Base-by-base conservation (phyloP, 352 stramenopile species). In the Phytopythium sindhum region DNA sequence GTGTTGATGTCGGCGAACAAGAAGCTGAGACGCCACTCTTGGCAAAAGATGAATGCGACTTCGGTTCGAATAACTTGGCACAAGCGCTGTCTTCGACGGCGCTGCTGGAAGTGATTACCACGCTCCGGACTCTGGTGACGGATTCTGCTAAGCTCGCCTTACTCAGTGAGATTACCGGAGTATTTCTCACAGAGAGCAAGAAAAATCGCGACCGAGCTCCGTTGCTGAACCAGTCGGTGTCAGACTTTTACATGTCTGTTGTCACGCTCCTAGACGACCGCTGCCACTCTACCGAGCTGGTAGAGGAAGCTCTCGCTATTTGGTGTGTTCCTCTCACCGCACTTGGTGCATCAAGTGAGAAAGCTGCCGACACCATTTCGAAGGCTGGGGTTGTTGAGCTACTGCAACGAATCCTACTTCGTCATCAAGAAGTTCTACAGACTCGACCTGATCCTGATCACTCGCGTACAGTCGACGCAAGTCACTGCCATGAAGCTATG, bases 231-330 rank as follows among this genome's bases (percentile, higher is more conserved):
- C 3, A 55, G 24, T 33, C 48, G 14, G 23, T 29, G 2, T 24
- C 15, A 47, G 31, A 10, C 23, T 28, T 60, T 7, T 47, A 33
- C 26, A 19, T 17, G 26, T 33, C 41, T 55, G 29, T 62, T 12
- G 17, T 17, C 12, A 60, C 21, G 42, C 0, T 33, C 7, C 21
- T 12, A 26, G 56, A 1, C 29, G 28, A 14, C 55, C 44, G 53
- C 17, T 39, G 57, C 9, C 65, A 68, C 2, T 83, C 67, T 1
- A 55, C 72, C 10, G 57, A 71, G 7, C 47, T 89, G 52, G 84
- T 84, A 60, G 70, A 76, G 47, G 78, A 74, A 35, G 72, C 78
- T 0, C 65, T 89, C 19, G 28, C 83, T n/a, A 51, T 61, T 1
- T 89, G 80, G 80, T 59, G 64, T 41, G 57, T 78, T 11, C 67